Conservation (phyloP, 1,284 basidiomycete species). For the Hymenochaete sp. region DNA sequence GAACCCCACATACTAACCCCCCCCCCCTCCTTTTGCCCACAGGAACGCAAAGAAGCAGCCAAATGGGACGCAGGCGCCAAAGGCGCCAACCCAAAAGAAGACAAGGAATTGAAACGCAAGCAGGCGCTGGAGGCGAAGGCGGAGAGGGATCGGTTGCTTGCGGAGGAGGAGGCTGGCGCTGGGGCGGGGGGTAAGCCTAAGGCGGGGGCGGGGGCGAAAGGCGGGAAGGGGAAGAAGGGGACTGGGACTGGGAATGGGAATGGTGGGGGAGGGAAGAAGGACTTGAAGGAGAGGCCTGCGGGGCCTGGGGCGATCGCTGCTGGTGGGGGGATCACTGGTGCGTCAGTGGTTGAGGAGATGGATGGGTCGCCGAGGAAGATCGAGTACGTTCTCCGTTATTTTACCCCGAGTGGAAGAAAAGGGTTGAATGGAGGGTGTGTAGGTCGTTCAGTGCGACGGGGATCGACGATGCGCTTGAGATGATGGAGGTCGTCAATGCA, state of each 20-base stretch:
- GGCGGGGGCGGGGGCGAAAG: conserved; percentile 58
- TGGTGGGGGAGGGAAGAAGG: no score
- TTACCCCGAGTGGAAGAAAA: no score
- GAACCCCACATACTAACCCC: no score
- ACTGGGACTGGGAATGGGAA: conserved; percentile 39
- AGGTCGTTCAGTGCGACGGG: conserved; percentile 80
- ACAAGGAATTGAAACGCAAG: conserved; percentile 68
- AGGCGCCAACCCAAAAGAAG: conserved; percentile 57
- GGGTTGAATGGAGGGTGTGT: no score
- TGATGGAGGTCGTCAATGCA: conserved; percentile 82
- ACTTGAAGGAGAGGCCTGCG: conserved; percentile 44
- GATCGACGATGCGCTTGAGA: conserved; percentile 87
- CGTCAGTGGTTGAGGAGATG: conserved; percentile 20
- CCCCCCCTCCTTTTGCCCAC: no score
- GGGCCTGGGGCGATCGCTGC: conserved; percentile 74
- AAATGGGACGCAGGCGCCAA: conserved; percentile 71
- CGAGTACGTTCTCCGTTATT: no score
- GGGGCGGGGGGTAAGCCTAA: conserved; percentile 58
- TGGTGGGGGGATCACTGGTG: conserved; percentile 39
- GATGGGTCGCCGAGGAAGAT: conserved; percentile 32
- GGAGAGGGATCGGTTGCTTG: conserved; percentile 67
- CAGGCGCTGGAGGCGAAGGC: conserved; percentile 70
- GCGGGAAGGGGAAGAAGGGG: no score
- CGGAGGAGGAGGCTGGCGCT: conserved; percentile 74
- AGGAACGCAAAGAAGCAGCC: conserved; percentile 74